These are phyloP conservation scores for Fusarium illudens DNA, from an alignment of 2,329 filamentous ascomycete genomes.

Conservation along the genomic window DNA sequence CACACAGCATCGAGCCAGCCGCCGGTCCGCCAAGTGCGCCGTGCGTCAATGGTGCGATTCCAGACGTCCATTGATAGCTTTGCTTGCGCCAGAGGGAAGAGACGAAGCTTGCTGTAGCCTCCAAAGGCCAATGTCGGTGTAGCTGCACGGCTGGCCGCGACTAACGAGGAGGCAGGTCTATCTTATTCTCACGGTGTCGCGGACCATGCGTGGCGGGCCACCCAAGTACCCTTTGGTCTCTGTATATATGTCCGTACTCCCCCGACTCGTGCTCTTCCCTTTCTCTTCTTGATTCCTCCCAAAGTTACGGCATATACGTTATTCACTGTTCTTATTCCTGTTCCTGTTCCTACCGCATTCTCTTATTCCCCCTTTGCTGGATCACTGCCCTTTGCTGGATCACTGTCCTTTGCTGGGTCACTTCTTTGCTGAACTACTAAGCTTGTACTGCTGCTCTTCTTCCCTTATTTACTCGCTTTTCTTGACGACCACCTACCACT, in stretches of 20 bases:
- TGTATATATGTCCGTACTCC: slow-evolving; percentile 25
- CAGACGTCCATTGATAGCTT: slow-evolving; percentile 22
- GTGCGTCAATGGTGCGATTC: slow-evolving; percentile 28
- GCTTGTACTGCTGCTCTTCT: background rate
- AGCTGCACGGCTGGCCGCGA: slow-evolving; percentile 8
- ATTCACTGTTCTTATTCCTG: background rate
- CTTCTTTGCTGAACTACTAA: background rate
- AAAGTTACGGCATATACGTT: background rate
- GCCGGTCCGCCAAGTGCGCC: slow-evolving; percentile 21
- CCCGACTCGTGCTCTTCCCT: slow-evolving; percentile 7
- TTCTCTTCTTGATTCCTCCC: background rate
- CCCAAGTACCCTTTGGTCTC: background rate
- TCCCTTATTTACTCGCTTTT: background rate
- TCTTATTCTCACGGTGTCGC: slow-evolving; percentile 2
- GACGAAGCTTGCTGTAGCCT: slow-evolving; percentile 12
- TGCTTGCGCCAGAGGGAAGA: slow-evolving; percentile 3
- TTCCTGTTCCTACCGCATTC: background rate
- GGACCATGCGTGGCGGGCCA: slow-evolving; percentile 18
- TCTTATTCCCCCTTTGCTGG: background rate
- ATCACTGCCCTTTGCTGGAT: background rate
- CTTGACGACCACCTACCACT: background rate
- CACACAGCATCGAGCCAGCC: slow-evolving; percentile 16
- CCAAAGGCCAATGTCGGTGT: slow-evolving; percentile 24
- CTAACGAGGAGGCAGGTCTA: background rate
- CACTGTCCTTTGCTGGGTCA: too few species aligned